Evolutionary conservation across 352 stramenopile genomes (phyloP).

Genomic region (Globisporangium cylindrosporum): DNA sequence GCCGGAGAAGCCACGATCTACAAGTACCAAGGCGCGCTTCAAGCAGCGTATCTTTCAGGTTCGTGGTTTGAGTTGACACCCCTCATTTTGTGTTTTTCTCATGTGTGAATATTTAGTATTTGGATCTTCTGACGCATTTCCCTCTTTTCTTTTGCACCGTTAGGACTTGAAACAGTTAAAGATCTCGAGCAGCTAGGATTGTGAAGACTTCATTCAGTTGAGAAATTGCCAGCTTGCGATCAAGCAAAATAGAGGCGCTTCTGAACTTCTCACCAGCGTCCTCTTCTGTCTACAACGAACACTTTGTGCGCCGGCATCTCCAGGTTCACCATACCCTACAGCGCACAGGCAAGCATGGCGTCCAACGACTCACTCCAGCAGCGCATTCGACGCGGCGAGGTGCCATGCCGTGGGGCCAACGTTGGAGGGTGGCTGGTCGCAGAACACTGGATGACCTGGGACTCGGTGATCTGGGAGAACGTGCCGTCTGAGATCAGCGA

Average conservation of each 20-base stretch:
- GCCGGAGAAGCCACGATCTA: slow-evolving; percentile 68
- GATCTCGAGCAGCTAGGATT: slow-evolving; percentile 26
- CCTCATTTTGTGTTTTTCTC: neutral
- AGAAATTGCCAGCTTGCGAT: neutral
- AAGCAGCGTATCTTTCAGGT: slow-evolving; percentile 61
- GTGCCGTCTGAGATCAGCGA: slow-evolving; percentile 47
- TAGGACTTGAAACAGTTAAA: slow-evolving; percentile 25
- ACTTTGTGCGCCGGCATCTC: neutral
- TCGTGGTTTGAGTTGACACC: neutral
- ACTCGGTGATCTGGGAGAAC: slow-evolving; percentile 81
- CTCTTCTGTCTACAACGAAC: neutral
- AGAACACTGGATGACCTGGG: slow-evolving; percentile 83
- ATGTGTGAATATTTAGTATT: neutral
- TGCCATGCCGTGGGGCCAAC: slow-evolving; percentile 67
- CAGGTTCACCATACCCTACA: slow-evolving; percentile 1
- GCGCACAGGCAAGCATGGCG: slow-evolving; percentile 14
- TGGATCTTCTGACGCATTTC: neutral
- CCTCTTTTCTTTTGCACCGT: neutral
- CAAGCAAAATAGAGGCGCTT: neutral
- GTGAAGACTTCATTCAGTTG: slow-evolving; percentile 4
- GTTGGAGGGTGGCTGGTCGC: slow-evolving; percentile 83
- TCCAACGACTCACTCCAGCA: slow-evolving; percentile 17
- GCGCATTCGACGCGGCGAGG: slow-evolving; percentile 32
- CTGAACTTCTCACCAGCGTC: neutral
- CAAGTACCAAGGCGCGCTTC: slow-evolving; percentile 62